Evolutionary conservation across 805 yeast species (phyloP), one percentile per base, ranked within the genome.

Genomic region (Candida peoriensis): DNA sequence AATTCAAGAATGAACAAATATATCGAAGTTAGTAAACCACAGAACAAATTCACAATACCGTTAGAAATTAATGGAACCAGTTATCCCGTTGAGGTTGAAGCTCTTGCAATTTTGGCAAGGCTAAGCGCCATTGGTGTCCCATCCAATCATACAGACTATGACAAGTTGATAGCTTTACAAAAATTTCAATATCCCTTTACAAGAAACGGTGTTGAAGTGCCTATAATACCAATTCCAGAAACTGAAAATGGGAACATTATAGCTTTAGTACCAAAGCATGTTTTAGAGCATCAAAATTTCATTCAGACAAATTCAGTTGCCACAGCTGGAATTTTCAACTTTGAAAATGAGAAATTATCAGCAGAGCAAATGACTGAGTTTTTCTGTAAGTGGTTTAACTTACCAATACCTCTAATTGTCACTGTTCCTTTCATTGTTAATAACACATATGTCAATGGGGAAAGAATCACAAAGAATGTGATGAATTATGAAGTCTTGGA

Each of bases 251-350:
- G 17, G 1, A 26, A 38, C 4, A 24, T 48, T 9, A 25, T 36
- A 7, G 55, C 48, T 7, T 24, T 52, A 7, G 28, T 47, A 4
- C 57, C 57, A 10, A 34, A 37, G 6, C 52, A 47, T 32, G 34
- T 50, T 2, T 23, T 37, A 5, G 33, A 35, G 15, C 55, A 52
- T 24, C 36, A 39, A 17, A 13, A 28, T 13, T 43, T 23, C 20
- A 35, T 39, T 20, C 21, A 26, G n/a, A 32, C 28, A 14, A 11
- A 27, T 17, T 15, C 20, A 16, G 9, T 6, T 11, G 34, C 28
- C 3, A n/a, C 10, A 4, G 41, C 42, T 11, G 48, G 45, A 1
- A 39, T 36, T 2, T 17, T 48, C 6, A 20, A 7, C 12, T 48
- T 23, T 20, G 20, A 39, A 8, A 40, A 32, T 3, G 19, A 38